Conservation (phyloP, 2,329 filamentous ascomycete genomes). For the Hymenotorrendiella dingleyae region DNA sequence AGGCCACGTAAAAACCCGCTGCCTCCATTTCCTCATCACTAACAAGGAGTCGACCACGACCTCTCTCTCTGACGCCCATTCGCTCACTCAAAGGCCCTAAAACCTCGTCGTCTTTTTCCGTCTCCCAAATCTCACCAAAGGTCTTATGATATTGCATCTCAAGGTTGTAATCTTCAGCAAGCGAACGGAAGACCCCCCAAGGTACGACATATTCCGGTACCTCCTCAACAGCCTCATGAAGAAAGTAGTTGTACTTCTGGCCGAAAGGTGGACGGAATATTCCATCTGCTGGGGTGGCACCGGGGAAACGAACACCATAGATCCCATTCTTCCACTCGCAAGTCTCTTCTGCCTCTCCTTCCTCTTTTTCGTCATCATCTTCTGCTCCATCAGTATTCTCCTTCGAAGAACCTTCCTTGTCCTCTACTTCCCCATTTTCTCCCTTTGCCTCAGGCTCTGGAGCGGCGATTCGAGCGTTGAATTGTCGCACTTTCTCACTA, state of each 20-base stretch:
- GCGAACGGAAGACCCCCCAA: constrained; percentile 92
- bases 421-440: too few species aligned
- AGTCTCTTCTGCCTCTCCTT: constrained; percentile 55
- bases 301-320: constrained; percentile 84
- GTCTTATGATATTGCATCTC: constrained; percentile 91
- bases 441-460: constrained; percentile 35
- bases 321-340: constrained; percentile 91
- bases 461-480: constrained; percentile 56
- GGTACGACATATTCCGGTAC: constrained; percentile 97
- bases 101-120: constrained; percentile 78
- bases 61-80: constrained; percentile 83
- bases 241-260: constrained; percentile 97
- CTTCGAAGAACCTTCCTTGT: constrained; percentile 29
- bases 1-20: constrained; percentile 84
- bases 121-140: constrained; percentile 86
- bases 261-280: constrained; percentile 91
- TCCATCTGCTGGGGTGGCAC: constrained; percentile 75
- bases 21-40: constrained; percentile 88
- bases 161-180: constrained; percentile 94
- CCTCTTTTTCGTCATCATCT: constrained; percentile 40
- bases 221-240: constrained; percentile 92
- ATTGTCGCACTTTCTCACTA: constrained; percentile 67
- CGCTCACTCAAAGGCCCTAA: constrained; percentile 82
- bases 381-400: constrained; percentile 14
- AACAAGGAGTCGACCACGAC: constrained; percentile 60